Evolutionary conservation across 768 basidiomycete genomes (phyloP).

Genomic region (Candolleomyces aberdarensis): DNA sequence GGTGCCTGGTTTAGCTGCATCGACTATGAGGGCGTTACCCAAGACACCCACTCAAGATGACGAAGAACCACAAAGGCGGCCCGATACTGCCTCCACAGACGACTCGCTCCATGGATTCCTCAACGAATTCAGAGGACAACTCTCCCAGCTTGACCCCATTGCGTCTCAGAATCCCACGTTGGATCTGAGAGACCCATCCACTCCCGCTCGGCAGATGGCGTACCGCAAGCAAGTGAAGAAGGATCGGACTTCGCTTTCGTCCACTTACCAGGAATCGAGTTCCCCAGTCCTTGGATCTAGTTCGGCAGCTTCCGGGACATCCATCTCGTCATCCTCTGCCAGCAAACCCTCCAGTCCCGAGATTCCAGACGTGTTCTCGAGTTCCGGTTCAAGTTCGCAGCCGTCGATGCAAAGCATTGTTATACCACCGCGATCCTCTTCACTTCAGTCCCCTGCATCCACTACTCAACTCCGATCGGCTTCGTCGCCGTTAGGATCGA

Average conservation of each 20-base stretch:
- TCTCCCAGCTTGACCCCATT: conserved; percentile 62
- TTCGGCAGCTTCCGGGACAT: background rate
- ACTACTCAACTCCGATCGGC: conserved; percentile 11
- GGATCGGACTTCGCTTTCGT: conserved; percentile 18
- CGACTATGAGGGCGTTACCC: conserved; percentile 35
- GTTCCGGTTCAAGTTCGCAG: background rate
- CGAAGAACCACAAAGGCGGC: conserved; percentile 5
- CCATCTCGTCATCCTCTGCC: background rate
- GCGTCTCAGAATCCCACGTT: conserved; percentile 39
- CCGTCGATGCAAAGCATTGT: conserved; percentile 27
- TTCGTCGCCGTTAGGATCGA: conserved; percentile 10
- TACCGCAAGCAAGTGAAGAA: conserved; percentile 30
- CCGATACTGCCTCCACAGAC: conserved; percentile 23
- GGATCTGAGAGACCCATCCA: conserved; percentile 65
- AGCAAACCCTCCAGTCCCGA: conserved; percentile 10
- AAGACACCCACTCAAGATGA: conserved; percentile 17
- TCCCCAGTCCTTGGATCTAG: background rate
- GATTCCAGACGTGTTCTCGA: conserved; percentile 9
- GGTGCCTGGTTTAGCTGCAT: conserved; percentile 35
- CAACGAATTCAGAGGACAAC: conserved; percentile 69
- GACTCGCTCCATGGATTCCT: conserved; percentile 59
- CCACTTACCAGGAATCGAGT: background rate
- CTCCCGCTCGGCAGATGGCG: conserved; percentile 44
- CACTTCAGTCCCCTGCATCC: conserved; percentile 38
- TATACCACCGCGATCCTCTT: conserved; percentile 49